These are phyloP conservation scores for Phlyctochytrium planicorne DNA, from an alignment of 192 early-diverging fungal genomes.

Conservation along the genomic window DNA sequence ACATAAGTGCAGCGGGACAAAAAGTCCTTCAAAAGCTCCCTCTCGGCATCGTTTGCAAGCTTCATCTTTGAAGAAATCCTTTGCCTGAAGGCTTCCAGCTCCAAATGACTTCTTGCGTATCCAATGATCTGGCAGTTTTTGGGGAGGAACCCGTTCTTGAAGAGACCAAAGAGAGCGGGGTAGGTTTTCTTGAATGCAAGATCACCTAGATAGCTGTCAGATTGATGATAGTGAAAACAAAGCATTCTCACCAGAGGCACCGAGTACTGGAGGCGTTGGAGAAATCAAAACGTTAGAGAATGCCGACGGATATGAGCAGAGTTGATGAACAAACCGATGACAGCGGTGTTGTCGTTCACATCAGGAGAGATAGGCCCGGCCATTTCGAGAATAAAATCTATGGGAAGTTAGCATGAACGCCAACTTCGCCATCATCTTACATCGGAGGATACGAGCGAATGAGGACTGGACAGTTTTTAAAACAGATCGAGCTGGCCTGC, in stretches of 20 bases:
- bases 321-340: slow-evolving; percentile 20
- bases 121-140: slow-evolving; percentile 77
- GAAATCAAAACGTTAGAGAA: neutral
- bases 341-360: slow-evolving; percentile 29
- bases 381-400: slow-evolving; percentile 11
- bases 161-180: slow-evolving; percentile 93
- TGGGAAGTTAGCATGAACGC: neutral
- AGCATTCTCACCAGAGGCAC: slow-evolving; percentile 28
- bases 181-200: slow-evolving; percentile 98
- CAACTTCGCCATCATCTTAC: too few species aligned
- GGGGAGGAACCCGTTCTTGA: slow-evolving; percentile 79
- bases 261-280: slow-evolving; percentile 19
- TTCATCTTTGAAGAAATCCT: slow-evolving; percentile 74
- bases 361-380: slow-evolving; percentile 24
- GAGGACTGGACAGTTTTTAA: neutral
- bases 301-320: neutral
- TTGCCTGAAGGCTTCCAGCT: slow-evolving; percentile 68
- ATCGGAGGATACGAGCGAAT: neutral
- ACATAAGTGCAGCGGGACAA: slow-evolving; percentile 73
- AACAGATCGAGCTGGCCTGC: neutral
- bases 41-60: slow-evolving; percentile 56
- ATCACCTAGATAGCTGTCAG: slow-evolving; percentile 83
- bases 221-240: neutral
- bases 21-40: slow-evolving; percentile 59
- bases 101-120: slow-evolving; percentile 87